A percentile compares a stretch with the other conserved stretches of the same genome.
Conservation (phyloP, 176 grass and related monocot genomes). For the Tillandsia leiboldiana region DNA sequence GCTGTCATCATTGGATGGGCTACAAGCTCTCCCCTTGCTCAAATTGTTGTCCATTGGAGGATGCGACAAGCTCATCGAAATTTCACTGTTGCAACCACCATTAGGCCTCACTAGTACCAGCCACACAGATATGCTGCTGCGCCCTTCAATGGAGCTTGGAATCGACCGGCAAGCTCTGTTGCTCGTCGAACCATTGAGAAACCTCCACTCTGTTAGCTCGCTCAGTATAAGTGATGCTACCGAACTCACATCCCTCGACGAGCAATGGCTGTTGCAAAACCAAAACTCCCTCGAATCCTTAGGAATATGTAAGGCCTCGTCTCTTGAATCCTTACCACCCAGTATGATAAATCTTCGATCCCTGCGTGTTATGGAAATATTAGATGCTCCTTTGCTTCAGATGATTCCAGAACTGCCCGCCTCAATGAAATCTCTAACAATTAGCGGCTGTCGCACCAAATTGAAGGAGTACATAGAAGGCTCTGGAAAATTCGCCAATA, state of each 20-base stretch:
- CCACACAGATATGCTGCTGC: too few relatives aligned
- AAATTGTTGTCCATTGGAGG: too few relatives aligned
- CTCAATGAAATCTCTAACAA: background rate
- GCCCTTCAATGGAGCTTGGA: too few relatives aligned
- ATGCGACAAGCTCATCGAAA: too few relatives aligned
- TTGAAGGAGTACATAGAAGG: background rate
- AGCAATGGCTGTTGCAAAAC: constrained; percentile 17
- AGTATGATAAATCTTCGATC: background rate
- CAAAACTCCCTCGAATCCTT: background rate
- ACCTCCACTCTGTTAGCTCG: too few relatives aligned
- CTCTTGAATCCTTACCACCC: constrained; percentile 3
- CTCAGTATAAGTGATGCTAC: too few relatives aligned
- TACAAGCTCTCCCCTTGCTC: constrained; percentile 6
- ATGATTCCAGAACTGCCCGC: constrained; percentile 17
- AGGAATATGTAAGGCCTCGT: background rate
- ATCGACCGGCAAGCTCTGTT: too few relatives aligned
- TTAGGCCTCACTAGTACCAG: too few relatives aligned
- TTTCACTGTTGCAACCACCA: too few relatives aligned
- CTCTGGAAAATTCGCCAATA: too few relatives aligned
- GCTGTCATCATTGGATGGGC: constrained; percentile 9
- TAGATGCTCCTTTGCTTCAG: background rate
- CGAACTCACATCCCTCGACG: constrained; percentile 11
- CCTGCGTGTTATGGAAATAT: too few relatives aligned
- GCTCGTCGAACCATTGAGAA: too few relatives aligned
- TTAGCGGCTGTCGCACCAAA: background rate